These are phyloP conservation scores for Termitomyces sp. DNA, from an alignment of 768 basidiomycete species.

Conservation along the genomic window DNA sequence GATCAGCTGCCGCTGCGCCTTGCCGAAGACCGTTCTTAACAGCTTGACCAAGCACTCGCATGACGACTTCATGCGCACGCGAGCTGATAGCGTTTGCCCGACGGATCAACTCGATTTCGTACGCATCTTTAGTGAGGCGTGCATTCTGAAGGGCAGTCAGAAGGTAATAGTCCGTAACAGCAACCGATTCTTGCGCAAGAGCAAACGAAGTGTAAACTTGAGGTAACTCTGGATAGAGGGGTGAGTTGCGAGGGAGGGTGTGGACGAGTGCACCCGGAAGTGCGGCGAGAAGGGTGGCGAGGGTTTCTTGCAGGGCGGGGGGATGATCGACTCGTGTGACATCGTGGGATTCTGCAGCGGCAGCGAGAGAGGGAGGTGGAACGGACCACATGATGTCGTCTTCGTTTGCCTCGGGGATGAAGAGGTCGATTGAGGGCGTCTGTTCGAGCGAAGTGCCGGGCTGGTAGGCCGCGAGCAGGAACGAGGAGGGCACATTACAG, in stretches of 20 bases:
- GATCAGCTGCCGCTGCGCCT: conserved; percentile 42
- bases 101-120: conserved; percentile 74
- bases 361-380: conserved; percentile 67
- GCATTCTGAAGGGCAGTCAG: conserved; percentile 78
- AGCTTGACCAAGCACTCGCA: conserved; percentile 82
- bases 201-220: conserved; percentile 39
- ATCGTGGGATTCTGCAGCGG: conserved; percentile 50
- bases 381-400: conserved; percentile 88
- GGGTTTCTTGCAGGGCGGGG: conserved; percentile 40
- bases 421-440: conserved; percentile 56
- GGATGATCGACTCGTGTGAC: conserved; percentile 60
- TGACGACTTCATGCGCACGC: conserved; percentile 86
- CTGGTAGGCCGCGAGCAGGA: conserved; percentile 60
- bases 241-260: conserved; percentile 52
- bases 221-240: conserved; percentile 52
- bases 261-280: conserved; percentile 63
- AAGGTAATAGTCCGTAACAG: conserved; percentile 61
- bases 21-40: conserved; percentile 56
- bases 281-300: conserved; percentile 46
- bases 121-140: conserved; percentile 71
- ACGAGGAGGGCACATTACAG: conserved; percentile 70
- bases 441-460: conserved; percentile 32
- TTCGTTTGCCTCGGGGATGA: conserved; percentile 73
- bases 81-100: conserved; percentile 86
- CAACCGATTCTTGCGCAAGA: conserved; percentile 30